Conservation (phyloP, 176 grass and related monocot species). For the Cymbopogon citratus region DNA sequence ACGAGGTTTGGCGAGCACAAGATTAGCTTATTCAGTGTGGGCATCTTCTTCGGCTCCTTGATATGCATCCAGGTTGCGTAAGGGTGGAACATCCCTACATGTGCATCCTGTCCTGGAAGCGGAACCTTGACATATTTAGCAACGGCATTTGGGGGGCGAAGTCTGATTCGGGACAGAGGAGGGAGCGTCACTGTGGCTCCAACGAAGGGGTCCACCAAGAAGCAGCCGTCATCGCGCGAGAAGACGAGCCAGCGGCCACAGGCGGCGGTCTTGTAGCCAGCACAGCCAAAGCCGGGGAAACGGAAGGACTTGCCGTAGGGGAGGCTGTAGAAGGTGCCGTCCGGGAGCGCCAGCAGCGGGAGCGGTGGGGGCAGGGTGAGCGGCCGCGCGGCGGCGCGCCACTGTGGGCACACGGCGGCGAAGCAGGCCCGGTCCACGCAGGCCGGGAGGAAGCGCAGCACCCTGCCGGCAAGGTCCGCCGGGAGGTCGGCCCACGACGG, state of each 20-base stretch:
- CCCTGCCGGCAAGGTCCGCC: constrained; percentile 1
- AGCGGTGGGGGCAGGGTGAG: too few species aligned
- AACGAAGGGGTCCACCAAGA: constrained; percentile 6
- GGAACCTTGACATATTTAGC: not conserved
- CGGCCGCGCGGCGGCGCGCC: not conserved
- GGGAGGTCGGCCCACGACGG: constrained; percentile 27
- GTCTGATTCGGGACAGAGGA: not conserved
- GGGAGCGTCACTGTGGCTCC: not conserved
- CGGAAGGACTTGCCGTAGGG: too few species aligned
- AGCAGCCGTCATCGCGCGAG: not conserved
- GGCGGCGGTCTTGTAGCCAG: too few species aligned
- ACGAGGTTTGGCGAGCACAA: constrained; percentile 25
- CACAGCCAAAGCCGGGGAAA: too few species aligned
- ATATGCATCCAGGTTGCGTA: constrained; percentile 22
- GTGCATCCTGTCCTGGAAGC: too few species aligned
- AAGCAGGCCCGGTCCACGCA: constrained; percentile 1
- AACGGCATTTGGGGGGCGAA: not conserved
- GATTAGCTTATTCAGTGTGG: constrained; percentile 9
- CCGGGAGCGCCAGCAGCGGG: too few species aligned
- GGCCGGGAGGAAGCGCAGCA: constrained; percentile 13
- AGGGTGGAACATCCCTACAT: not conserved
- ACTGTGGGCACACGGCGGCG: constrained; percentile 19
- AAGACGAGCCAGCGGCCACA: too few species aligned
- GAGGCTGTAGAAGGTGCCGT: too few species aligned
- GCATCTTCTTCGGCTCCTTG: not conserved